Evolutionary conservation across 1,284 basidiomycete genomes (phyloP), one percentile per base, ranked within the genome.

Genomic region (Meira miltonrushii): DNA sequence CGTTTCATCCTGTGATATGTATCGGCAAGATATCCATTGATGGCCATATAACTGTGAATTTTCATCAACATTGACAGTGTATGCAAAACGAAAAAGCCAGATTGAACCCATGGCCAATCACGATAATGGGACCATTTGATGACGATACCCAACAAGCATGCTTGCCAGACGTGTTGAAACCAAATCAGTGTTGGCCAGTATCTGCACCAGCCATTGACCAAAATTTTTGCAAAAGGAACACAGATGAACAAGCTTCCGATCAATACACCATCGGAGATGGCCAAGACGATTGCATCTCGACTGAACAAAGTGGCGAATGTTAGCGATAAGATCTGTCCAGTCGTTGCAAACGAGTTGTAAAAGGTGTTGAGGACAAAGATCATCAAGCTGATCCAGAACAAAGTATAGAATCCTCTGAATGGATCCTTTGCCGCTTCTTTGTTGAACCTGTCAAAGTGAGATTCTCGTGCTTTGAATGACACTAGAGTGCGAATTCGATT

Each of bases 41-140:
- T 85, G 28, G 86, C 84, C 80, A 91, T 85, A 80, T 97, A 98
- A 15, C 92, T 95, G 80, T 97, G 92, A 82, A 95, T 81, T 79
- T 95, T 95, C 92, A 95, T 95, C 69, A 94, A 85, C 87, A 94
- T 88, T 58, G 88, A 84, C 8, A 95, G 81, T 12, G 88, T 86
- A 78, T 93, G 94, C n/a, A 97, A 80, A 0, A 92, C 93, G 55
- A 97, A 82, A 80, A 92, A 97, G 8, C 93, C 93, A 0, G 91
- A 91, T 79, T 98, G 94, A 1, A 97, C 93, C 93, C 94, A 96
- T 40, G 91, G 92, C 93, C 92, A 97, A 68, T 92, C 84, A 55
- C 90, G 87, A 66, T 12, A 38, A 28, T 64, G 59, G 2, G 66
- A 63, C 74, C 74, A 78, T 39, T 68, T 63, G 64, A 75, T 71